Evolutionary conservation across 129 eudicot genomes (phyloP).

Genomic region (Escallonia herrerae): DNA sequence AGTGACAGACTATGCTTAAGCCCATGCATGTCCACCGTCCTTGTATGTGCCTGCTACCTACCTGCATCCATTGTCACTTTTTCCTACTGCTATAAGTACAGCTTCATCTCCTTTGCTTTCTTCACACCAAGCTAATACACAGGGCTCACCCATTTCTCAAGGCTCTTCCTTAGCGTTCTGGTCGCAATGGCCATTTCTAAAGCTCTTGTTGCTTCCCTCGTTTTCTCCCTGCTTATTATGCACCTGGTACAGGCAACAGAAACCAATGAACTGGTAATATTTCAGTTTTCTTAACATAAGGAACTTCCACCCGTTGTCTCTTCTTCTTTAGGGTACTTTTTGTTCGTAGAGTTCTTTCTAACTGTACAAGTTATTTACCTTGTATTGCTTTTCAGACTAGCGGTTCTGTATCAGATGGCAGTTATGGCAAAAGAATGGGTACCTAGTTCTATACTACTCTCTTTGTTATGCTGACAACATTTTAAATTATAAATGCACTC

Average conservation of each 20-base stretch:
- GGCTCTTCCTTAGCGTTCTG: not conserved
- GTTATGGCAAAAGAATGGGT: constrained; percentile 1
- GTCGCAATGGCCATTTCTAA: constrained; percentile 7
- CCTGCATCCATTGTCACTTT: not conserved
- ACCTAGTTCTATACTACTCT: not conserved
- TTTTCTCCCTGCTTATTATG: constrained; percentile 6
- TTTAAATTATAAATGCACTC: not conserved
- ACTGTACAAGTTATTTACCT: not conserved
- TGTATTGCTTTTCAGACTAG: not conserved
- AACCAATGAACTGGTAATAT: not conserved
- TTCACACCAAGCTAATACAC: constrained; percentile 1
- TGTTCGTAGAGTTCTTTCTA: not conserved
- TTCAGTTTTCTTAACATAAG: no score
- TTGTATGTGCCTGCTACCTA: not conserved
- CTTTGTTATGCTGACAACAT: not conserved
- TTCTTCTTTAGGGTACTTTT: no score
- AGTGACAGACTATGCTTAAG: not conserved
- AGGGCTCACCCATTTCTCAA: not conserved
- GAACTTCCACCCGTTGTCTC: no score
- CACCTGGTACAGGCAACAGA: constrained; percentile 15
- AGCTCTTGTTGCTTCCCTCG: constrained; percentile 9
- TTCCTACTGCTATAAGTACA: constrained; percentile 6
- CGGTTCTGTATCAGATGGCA: not conserved
- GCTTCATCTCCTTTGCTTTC: not conserved
- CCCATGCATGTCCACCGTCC: not conserved